These are phyloP conservation scores for Xylaria sp. DNA, from an alignment of 2,329 filamentous ascomycete species.

Conservation along the genomic window DNA sequence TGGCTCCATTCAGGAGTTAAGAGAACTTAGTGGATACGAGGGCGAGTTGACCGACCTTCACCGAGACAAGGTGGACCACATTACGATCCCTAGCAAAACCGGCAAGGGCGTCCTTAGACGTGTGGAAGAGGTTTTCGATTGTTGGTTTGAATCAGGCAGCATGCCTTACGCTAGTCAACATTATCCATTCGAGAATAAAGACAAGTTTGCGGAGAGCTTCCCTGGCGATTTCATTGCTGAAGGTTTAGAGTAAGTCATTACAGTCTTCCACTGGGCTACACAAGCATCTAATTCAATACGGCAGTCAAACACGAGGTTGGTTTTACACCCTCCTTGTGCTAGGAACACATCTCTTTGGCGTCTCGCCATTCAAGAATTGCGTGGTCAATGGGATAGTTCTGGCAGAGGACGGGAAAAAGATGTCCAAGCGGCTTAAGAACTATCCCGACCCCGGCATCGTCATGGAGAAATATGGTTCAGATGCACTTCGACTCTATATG, in stretches of 20 bases:
- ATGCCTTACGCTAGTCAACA: slow-evolving; percentile 95
- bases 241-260: slow-evolving; percentile 79
- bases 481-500: slow-evolving; percentile 92
- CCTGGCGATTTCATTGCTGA: slow-evolving; percentile 96
- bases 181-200: slow-evolving; percentile 90
- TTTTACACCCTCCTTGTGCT: slow-evolving; percentile 94
- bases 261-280: background rate
- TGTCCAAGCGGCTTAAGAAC: slow-evolving; percentile 97
- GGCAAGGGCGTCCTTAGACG: slow-evolving; percentile 86
- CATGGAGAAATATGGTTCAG: slow-evolving; percentile 89
- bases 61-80: slow-evolving; percentile 90
- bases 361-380: slow-evolving; percentile 91
- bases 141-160: slow-evolving; percentile 95
- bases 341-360: slow-evolving; percentile 86
- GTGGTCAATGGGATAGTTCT: slow-evolving; percentile 97
- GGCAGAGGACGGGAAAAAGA: slow-evolving; percentile 96
- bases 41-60: slow-evolving; percentile 88
- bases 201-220: slow-evolving; percentile 82
- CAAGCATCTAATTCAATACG: slow-evolving; percentile 12
- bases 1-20: slow-evolving; percentile 85
- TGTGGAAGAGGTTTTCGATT: slow-evolving; percentile 92
- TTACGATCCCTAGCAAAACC: slow-evolving; percentile 90
- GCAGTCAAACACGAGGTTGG: slow-evolving; percentile 85
- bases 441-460: slow-evolving; percentile 88
- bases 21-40: slow-evolving; percentile 84